Evolutionary conservation across 1,139 yeast genomes (phyloP).

Genomic region (Saccharomycopsis crataegensis): DNA sequence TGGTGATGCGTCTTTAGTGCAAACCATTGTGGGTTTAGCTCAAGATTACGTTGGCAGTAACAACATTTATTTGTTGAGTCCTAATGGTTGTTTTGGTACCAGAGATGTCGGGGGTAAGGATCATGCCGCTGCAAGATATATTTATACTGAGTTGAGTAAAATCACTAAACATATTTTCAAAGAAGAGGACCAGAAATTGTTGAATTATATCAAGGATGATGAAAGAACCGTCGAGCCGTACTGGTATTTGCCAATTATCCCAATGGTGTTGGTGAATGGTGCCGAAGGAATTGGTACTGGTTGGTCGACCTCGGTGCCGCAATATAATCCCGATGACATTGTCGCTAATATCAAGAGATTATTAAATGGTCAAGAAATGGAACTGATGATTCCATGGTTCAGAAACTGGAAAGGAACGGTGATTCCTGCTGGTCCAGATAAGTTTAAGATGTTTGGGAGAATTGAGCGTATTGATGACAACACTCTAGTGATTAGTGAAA

Average conservation of each 20-base stretch:
- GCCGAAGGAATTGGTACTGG: slow-evolving; percentile 99
- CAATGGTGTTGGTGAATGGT: slow-evolving; percentile 91
- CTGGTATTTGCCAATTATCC: slow-evolving; percentile 89
- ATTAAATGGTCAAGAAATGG: slow-evolving; percentile 66
- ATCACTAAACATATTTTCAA: slow-evolving; percentile 73
- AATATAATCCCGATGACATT: slow-evolving; percentile 80
- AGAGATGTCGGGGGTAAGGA: slow-evolving; percentile 98
- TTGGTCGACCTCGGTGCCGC: slow-evolving; percentile 93
- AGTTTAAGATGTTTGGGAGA: slow-evolving; percentile 67
- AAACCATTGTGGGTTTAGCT: slow-evolving; percentile 88
- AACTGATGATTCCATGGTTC: slow-evolving; percentile 87
- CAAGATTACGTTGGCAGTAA: slow-evolving; percentile 94
- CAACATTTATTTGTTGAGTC: slow-evolving; percentile 75
- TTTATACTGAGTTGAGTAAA: slow-evolving; percentile 75
- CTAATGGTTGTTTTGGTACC: slow-evolving; percentile 96
- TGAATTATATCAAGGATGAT: slow-evolving; percentile 82
- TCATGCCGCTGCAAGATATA: slow-evolving; percentile 97
- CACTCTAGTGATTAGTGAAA: slow-evolving; percentile 82
- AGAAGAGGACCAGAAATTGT: slow-evolving; percentile 72
- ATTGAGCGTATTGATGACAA: slow-evolving; percentile 76
- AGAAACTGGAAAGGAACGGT: slow-evolving; percentile 91
- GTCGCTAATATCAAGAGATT: slow-evolving; percentile 64
- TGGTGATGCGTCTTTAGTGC: slow-evolving; percentile 83
- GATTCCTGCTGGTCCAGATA: slow-evolving; percentile 56
- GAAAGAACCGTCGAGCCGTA: slow-evolving; percentile 94